Base-by-base conservation (phyloP, 495 filamentous ascomycete species). In the Lasiosphaeria ovina region DNA sequence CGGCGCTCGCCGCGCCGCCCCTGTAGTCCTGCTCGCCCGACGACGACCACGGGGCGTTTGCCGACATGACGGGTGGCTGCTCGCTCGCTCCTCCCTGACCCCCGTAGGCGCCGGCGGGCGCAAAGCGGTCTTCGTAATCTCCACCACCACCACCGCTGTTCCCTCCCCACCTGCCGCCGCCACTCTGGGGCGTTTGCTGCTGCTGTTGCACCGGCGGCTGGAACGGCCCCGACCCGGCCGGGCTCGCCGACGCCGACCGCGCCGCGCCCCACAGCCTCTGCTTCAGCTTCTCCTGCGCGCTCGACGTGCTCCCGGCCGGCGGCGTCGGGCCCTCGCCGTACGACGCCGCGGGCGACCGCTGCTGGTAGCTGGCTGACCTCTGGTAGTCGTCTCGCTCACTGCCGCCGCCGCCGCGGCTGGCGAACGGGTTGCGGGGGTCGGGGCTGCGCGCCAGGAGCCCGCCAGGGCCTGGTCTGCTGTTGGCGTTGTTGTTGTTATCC, bases 351-450 rank as follows among this genome's bases (percentile, higher is more conserved):
- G 17, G 33, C 32, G 31, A 33, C 62, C 66, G 63, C 65, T 58
- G 75, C 75, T 93, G 89, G 67, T 90, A 88, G 60, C 89, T 91
- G 5, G 87, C 89, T 3, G 80, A 81, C 16, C 87, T 74, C 72
- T 92, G 89, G 61, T 86, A n/a, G 44, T 14, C 44, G 44, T 60
- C 58, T 32, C 58, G 52, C 54, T 44, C 47, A 55, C 32, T 53
- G 17, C 38, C 56, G 7, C 49, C 61, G 34, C 61, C 17, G 51
- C 58, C 44, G 17, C 63, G 63, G 31, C 59, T 62, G 35, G 58
- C 64, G 58, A 69, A 72, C 11, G 63, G 66, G 51, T 65, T 69
- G 44, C 58, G 51, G n/a, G 55, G 33, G n/a, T 61, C 55, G 48
- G 51, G n/a, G 31, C 56, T 47, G 57, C 55, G 9, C 56, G 42